A percentile compares a stretch with the other conserved stretches of the same genome.
Conservation (phyloP, 169 alveolate genomes). For the Cyclospora cayetanensis region DNA sequence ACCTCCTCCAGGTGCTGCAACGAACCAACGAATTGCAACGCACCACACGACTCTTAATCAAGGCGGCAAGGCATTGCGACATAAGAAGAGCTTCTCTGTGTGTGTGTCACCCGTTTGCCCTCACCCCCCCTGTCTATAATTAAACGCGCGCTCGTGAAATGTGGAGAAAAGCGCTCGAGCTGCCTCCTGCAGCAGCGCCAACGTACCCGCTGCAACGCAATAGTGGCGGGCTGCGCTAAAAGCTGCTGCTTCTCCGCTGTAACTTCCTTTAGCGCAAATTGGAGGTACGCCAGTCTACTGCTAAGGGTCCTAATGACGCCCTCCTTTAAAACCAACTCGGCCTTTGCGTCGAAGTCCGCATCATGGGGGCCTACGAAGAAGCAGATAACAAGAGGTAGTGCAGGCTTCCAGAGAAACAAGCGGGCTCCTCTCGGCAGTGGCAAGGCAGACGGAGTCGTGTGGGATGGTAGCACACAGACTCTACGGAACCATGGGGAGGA, state of each 20-base stretch:
- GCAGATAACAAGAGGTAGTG: too few species aligned
- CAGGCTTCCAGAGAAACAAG: too few species aligned
- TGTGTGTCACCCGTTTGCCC: too few species aligned
- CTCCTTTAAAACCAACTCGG: slow-evolving; percentile 34
- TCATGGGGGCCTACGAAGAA: slow-evolving; percentile 34
- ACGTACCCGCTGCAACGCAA: slow-evolving; percentile 38
- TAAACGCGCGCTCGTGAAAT: too few species aligned
- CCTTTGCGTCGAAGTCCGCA: slow-evolving; percentile 18
- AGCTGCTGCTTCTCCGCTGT: slow-evolving; percentile 44
- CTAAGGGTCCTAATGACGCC: slow-evolving; percentile 46
- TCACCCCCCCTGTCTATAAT: too few species aligned
- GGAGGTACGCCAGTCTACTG: slow-evolving; percentile 16
- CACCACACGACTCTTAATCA: not conserved
- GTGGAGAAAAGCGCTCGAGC: not conserved
- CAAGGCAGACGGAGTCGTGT: too few species aligned
- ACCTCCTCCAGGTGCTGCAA: slow-evolving; percentile 51
- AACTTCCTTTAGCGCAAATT: slow-evolving; percentile 26
- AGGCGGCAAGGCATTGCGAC: too few species aligned
- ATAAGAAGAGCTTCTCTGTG: too few species aligned
- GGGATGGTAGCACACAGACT: too few species aligned
- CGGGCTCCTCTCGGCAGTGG: too few species aligned
- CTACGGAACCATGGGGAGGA: too few species aligned
- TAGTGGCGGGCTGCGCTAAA: slow-evolving; percentile 36
- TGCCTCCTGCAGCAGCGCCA: not conserved
- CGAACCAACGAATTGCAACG: not conserved